Evolutionary conservation across 2,329 filamentous ascomycete species (phyloP), one percentile per base, ranked within the genome.

Genomic region (Fusarium robinianum): DNA sequence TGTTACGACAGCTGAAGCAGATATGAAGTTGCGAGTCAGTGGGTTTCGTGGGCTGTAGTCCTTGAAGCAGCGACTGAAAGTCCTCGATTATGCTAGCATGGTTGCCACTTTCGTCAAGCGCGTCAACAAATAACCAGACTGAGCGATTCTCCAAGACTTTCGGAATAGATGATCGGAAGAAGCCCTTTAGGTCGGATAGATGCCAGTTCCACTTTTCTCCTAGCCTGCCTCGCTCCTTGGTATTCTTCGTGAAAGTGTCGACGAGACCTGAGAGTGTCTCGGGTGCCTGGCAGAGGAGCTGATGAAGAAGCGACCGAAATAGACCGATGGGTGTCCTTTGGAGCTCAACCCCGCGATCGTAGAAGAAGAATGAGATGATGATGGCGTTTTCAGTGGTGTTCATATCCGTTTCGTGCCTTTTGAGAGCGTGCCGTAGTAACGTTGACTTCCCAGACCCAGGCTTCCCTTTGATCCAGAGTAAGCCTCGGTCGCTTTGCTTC

Each of bases 381-480:
- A 66, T 24, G 3, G 18, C 26, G 3, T 21, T 11, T 4, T 41
- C 41, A 39, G 41, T 5, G 7, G 7, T 14, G 2, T 21, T 29
- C 25, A 58, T 49, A 37, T 38, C 6, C 6, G 4, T 7, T 3
- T 16, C 25, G 29, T 60, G 48, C 21, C 63, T 62, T 8, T 67
- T 49, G 9, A 72, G 55, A 2, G 70, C 19, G 46, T 63, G 60
- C 22, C 55, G 57, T 33, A 73, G 54, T 21, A 73, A 42, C 2
- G 68, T 72, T 5, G 68, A 71, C 39, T 73, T 73, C 2, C 70
- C 69, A 1, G 65, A 63, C 5, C 69, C 69, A 3, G 70, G 68
- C 17, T 72, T 69, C 2, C 70, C 70, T 34, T 67, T 68, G 23
- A 73, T 65, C 67, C 66, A 72, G 4, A 71, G 63, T 1, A 70